Conservation (phyloP, 495 filamentous ascomycete genomes). For the Pseudomonodictys pantanalensis region DNA sequence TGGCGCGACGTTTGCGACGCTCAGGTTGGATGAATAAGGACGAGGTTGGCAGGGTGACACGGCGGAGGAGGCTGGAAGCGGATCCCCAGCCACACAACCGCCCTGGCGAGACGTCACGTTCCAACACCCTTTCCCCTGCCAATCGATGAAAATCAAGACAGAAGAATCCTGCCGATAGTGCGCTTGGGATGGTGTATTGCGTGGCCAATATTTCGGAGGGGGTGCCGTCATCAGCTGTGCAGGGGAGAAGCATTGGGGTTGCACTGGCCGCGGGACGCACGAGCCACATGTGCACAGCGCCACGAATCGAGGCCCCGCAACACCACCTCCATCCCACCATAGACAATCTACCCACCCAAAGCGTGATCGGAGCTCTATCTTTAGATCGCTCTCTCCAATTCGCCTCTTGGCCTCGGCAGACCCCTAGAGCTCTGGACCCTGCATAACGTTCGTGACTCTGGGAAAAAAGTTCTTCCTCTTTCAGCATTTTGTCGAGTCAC, state of each 20-base stretch:
- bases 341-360: background rate
- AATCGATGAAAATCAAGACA: background rate
- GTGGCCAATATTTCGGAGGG: background rate
- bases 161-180: background rate
- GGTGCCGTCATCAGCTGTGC: background rate
- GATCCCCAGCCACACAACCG: slow-evolving; percentile 11
- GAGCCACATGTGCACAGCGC: background rate
- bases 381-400: background rate
- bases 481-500: slow-evolving; percentile 17
- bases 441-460: slow-evolving; percentile 8
- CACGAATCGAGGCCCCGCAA: background rate
- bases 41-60: slow-evolving; percentile 26
- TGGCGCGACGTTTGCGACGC: slow-evolving; percentile 18
- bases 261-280: background rate
- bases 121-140: background rate
- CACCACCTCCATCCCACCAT: background rate
- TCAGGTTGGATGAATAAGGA: slow-evolving; percentile 28
- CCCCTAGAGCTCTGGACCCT: slow-evolving; percentile 4
- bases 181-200: background rate
- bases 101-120: background rate
- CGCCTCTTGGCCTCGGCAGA: background rate
- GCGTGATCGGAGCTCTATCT: background rate
- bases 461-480: slow-evolving; percentile 12
- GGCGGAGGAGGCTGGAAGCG: slow-evolving; percentile 18
- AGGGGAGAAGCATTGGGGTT: background rate